Conservation (phyloP, 2,329 filamentous ascomycete species). For the Cladosporium sp. region DNA sequence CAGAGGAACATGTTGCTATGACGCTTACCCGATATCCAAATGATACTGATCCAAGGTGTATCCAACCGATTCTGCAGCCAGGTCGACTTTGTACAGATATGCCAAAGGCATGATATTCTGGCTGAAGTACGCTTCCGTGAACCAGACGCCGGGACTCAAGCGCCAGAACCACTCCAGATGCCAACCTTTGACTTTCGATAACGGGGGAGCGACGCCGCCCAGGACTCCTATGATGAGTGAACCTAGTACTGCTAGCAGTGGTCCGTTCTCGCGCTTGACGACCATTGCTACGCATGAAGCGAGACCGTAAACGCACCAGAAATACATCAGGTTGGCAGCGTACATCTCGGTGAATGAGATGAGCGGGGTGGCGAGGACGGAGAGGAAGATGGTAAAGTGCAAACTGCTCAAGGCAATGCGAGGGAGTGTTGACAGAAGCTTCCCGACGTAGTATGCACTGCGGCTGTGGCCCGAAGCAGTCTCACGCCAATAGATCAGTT, state of each 20-base stretch:
- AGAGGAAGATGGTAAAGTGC: conserved; percentile 50
- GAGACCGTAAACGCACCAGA: conserved; percentile 54
- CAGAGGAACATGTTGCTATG: background rate
- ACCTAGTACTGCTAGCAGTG: conserved; percentile 50
- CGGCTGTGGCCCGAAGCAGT: conserved; percentile 52
- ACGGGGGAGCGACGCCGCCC: conserved; percentile 47
- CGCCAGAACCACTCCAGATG: conserved; percentile 51
- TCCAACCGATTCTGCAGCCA: conserved; percentile 40
- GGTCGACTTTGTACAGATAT: conserved; percentile 47
- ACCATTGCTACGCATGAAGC: conserved; percentile 50
- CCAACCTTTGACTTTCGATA: conserved; percentile 46
- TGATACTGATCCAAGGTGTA: conserved; percentile 42
- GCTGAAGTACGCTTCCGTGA: conserved; percentile 52
- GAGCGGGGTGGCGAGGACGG: conserved; percentile 44
- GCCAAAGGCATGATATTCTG: conserved; percentile 44
- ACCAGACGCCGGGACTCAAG: conserved; percentile 48
- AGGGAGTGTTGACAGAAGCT: conserved; percentile 47
- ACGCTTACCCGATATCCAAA: conserved; percentile 33
- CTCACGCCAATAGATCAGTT: conserved; percentile 50
- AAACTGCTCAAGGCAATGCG: conserved; percentile 47
- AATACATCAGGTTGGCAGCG: conserved; percentile 48
- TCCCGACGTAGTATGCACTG: conserved; percentile 52
- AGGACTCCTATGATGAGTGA: conserved; percentile 50
- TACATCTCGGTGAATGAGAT: conserved; percentile 48
- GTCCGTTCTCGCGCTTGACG: conserved; percentile 50